Conservation (phyloP, 169 alveolate species). For the Perkinsus olseni region DNA sequence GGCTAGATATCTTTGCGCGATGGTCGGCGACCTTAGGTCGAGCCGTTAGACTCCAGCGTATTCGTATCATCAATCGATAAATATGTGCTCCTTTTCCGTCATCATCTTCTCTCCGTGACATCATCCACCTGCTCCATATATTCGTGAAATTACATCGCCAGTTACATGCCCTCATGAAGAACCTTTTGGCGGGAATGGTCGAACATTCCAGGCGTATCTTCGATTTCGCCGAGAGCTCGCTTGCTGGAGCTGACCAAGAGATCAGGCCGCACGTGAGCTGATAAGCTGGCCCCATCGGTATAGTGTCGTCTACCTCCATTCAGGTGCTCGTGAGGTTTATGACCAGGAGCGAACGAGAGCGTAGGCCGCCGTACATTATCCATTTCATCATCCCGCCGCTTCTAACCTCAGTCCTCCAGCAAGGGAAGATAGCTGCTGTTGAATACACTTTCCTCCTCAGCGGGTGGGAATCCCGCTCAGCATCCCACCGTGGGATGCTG, state of each 20-base stretch:
- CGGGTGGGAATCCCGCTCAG: too few species aligned
- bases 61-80: too few species aligned
- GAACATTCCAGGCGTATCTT: neutral
- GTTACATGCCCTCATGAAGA: neutral
- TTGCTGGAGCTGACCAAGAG: neutral
- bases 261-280: neutral
- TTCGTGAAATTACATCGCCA: too few species aligned
- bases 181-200: neutral
- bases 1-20: too few species aligned
- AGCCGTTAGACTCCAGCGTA: too few species aligned
- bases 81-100: too few species aligned
- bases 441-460: neutral
- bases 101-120: too few species aligned
- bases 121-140: too few species aligned
- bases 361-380: too few species aligned
- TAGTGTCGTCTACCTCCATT: neutral
- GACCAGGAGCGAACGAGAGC: neutral
- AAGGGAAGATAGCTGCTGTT: neutral
- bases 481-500: neutral
- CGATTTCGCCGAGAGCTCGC: neutral
- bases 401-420: neutral
- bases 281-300: neutral
- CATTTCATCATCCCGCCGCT: neutral
- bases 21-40: too few species aligned
- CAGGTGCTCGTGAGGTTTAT: neutral